Evolutionary conservation across 2,329 filamentous ascomycete species (phyloP), one percentile per base, ranked within the genome.

Genomic region (Westerdykella aurantiaca): DNA sequence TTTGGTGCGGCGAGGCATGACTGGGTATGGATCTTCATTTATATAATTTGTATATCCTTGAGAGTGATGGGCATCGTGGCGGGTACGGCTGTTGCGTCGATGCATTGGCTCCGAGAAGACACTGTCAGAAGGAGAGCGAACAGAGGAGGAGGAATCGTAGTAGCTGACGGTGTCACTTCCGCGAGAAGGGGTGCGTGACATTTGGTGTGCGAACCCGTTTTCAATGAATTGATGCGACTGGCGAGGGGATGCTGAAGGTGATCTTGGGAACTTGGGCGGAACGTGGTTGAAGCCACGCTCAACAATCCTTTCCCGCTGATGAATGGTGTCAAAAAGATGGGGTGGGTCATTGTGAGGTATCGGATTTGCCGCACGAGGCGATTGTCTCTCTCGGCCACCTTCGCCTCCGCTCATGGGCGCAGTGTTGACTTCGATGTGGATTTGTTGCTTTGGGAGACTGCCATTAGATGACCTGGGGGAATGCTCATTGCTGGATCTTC

Each of bases 141-240:
- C 38, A 5, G 58, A 61, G 3, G 52, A 50, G 23, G 46, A 45
- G 33, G 34, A 34, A 13, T 50, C 46, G 14, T 46, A 41, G 33
- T 49, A 50, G 9, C 54, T 58, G 33, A 17, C 16, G 1, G 54
- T 58, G 18, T 55, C 56, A 33, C 58, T 61, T 43, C 49, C 52
- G 6, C 49, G 43, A 17, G 52, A 61, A n/a, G 45, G 45, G 9
- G 45, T 44, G 12, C 55, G 52, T 7, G 54, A 55, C 45, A 56
- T 53, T 5, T 45, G 42, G 16, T 55, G 51, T 1, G 49, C 23
- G 25, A 42, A 43, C 6, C 41, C 37, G 5, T 48, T 53, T 14
- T 47, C 47, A 9, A 41, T 3, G 18, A 22, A 22, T 5, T 4
- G 5, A 2, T 45, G 42, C 13, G 33, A 5, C 12, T 34, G 33